Evolutionary conservation across 495 filamentous ascomycete species (phyloP).

Genomic region (Penicillium mononematosum): DNA sequence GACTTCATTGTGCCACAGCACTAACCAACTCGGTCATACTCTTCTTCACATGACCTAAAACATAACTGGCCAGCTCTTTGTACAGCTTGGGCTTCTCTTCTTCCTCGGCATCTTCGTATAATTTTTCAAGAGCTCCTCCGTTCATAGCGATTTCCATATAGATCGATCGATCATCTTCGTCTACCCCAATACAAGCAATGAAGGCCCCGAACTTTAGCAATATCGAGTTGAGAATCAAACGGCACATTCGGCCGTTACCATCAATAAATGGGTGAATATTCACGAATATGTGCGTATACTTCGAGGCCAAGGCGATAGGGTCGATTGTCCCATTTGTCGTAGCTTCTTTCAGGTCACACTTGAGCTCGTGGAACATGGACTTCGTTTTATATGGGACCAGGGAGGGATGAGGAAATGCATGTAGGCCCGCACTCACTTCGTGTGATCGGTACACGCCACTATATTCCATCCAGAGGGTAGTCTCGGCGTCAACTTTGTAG

Average conservation of each 20-base stretch:
- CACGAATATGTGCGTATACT: constrained; percentile 33
- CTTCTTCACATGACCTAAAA: constrained; percentile 7
- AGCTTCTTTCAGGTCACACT: constrained; percentile 16
- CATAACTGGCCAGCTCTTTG: constrained; percentile 14
- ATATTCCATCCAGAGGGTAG: constrained; percentile 25
- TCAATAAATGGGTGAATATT: constrained; percentile 40
- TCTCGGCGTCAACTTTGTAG: constrained; percentile 11
- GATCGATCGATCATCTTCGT: constrained; percentile 14
- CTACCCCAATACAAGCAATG: constrained; percentile 30
- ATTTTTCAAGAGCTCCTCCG: constrained; percentile 4
- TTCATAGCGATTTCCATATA: constrained; percentile 8
- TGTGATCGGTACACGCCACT: constrained; percentile 27
- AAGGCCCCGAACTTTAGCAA: constrained; percentile 28
- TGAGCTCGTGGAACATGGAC: constrained; percentile 27
- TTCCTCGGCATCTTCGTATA: constrained; percentile 13
- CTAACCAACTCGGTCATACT: background rate
- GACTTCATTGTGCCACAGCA: background rate
- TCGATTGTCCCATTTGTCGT: constrained; percentile 21
- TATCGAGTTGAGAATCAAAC: constrained; percentile 36
- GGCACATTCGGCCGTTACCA: constrained; percentile 39
- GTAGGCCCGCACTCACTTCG: constrained; percentile 21
- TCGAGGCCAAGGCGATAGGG: constrained; percentile 31
- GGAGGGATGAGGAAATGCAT: constrained; percentile 17
- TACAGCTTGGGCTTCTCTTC: constrained; percentile 10
- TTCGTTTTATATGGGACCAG: constrained; percentile 34